These are phyloP conservation scores for Mucor piriformis DNA, from an alignment of 371 early-diverging fungal species.

Conservation along the genomic window DNA sequence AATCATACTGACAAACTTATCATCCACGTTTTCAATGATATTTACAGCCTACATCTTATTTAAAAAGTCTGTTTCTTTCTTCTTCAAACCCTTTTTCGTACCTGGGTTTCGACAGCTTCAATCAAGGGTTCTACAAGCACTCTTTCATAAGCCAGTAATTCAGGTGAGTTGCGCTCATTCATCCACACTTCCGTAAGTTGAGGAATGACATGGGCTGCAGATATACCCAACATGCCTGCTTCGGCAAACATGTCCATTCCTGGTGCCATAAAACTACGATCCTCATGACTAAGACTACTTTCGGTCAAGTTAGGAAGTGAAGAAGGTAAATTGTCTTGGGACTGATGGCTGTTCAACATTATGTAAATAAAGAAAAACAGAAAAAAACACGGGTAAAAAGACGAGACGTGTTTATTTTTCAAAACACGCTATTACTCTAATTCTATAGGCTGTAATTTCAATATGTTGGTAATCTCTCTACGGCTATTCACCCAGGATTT, in stretches of 20 bases:
- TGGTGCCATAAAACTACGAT: conserved; percentile 6
- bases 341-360: background rate
- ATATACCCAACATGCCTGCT: conserved; percentile 3
- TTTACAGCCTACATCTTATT: conserved; percentile 9
- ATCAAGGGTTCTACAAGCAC: conserved; percentile 61
- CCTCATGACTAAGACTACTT: background rate
- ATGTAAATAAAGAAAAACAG: background rate
- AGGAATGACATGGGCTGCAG: conserved; percentile 5
- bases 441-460: conserved; percentile 23
- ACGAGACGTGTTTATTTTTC: background rate
- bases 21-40: conserved; percentile 21
- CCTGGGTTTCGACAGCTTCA: conserved; percentile 68
- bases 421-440: conserved; percentile 10
- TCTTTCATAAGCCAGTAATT: conserved; percentile 67
- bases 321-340: background rate
- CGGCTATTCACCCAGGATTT: conserved; percentile 32
- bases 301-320: background rate
- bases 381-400: background rate
- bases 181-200: conserved; percentile 67
- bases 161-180: conserved; percentile 82
- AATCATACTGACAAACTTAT: conserved; percentile 61
- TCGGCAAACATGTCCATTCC: background rate
- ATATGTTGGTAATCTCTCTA: conserved; percentile 31
- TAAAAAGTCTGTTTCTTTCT: background rate
- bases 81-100: conserved; percentile 10